phyloP scores from a whole-genome alignment of 306 rosid genomes.

The Rosa lucieae region DNA sequence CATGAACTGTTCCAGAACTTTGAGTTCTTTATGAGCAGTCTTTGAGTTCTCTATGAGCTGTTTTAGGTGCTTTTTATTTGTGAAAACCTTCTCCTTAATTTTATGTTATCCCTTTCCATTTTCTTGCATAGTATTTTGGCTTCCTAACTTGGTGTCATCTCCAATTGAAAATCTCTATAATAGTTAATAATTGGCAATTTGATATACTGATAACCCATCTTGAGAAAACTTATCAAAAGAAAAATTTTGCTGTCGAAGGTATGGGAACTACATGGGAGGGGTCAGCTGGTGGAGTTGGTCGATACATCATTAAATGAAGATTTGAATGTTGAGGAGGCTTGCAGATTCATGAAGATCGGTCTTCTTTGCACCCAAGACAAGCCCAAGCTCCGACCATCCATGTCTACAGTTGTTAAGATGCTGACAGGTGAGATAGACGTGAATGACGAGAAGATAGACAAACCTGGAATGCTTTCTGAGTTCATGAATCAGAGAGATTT shows the following conservation, averaged over 20 bases:
- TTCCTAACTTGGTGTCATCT: background rate
- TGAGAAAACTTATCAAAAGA: background rate
- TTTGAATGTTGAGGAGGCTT: constrained; percentile 52
- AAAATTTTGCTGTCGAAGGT: constrained; percentile 37
- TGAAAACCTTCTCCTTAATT: background rate
- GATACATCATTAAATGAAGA: constrained; percentile 40
- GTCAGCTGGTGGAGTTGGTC: constrained; percentile 52
- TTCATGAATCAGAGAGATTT: constrained; percentile 35
- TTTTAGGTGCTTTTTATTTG: background rate
- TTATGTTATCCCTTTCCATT: background rate
- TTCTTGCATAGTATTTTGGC: background rate
- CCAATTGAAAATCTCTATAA: background rate
- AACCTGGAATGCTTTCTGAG: constrained; percentile 69
- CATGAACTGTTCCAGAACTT: background rate
- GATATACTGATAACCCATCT: background rate
- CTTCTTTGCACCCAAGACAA: constrained; percentile 82
- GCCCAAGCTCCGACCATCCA: constrained; percentile 73
- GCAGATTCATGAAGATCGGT: constrained; percentile 58
- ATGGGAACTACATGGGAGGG: constrained; percentile 57
- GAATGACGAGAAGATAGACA: constrained; percentile 41
- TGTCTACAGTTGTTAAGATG: constrained; percentile 67
- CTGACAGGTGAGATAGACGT: constrained; percentile 53
- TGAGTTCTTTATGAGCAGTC: background rate
- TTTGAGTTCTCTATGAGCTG: background rate
- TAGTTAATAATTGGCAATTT: background rate